phyloP scores from a whole-genome alignment of 148 eudicot genomes.

The Camellia sinensis region DNA sequence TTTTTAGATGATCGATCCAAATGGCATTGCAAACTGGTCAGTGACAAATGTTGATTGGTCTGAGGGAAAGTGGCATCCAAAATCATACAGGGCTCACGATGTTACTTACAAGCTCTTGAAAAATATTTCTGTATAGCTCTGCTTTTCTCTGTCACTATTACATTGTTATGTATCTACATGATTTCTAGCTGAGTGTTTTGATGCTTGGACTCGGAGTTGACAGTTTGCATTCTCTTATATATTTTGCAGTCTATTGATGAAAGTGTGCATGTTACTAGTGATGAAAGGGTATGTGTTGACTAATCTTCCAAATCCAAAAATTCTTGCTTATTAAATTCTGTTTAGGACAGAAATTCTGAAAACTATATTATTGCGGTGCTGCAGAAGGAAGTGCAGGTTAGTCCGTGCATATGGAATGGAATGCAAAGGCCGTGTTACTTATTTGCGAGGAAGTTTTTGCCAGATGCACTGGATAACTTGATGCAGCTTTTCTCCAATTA shows the following conservation, averaged over 20 bases:
- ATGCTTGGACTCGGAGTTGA: not conserved
- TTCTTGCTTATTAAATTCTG: not conserved
- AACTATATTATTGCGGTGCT: slow-evolving; percentile 12
- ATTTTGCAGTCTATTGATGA: slow-evolving; percentile 70
- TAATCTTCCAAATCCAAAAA: not conserved
- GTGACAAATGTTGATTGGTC: slow-evolving; percentile 98
- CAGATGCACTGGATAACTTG: slow-evolving; percentile 65
- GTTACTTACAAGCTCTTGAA: slow-evolving; percentile 59
- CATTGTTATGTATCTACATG: not conserved
- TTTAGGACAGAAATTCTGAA: not conserved
- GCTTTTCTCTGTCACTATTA: not conserved
- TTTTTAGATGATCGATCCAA: slow-evolving; percentile 79
- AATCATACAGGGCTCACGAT: slow-evolving; percentile 69
- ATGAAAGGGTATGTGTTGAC: slow-evolving; percentile 39
- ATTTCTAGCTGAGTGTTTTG: not conserved
- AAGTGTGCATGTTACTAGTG: slow-evolving; percentile 71
- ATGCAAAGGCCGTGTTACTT: slow-evolving; percentile 73
- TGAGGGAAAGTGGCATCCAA: slow-evolving; percentile 98
- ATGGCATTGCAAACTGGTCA: slow-evolving; percentile 86
- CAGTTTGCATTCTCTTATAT: slow-evolving; percentile 12
- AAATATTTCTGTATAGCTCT: slow-evolving; percentile 65
- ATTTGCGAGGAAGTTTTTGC: slow-evolving; percentile 77
- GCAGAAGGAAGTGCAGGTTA: slow-evolving; percentile 56
- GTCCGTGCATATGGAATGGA: slow-evolving; percentile 83
- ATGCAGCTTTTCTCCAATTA: slow-evolving; percentile 66